Base-by-base conservation (phyloP, 2,329 filamentous ascomycete genomes). In the Colletotrichum gloeosporioides region DNA sequence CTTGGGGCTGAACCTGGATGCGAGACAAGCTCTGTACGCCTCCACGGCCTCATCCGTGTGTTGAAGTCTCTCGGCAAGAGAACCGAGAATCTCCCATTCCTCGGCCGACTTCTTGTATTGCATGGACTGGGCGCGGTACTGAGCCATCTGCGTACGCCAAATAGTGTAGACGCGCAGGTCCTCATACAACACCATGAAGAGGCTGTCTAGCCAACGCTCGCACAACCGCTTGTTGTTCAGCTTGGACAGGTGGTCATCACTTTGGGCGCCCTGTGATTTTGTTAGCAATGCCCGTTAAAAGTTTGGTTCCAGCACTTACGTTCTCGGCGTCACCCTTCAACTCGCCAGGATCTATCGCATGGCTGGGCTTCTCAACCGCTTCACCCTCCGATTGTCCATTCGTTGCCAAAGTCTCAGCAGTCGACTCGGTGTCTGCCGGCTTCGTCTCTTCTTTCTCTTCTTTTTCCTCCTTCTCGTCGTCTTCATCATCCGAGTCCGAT, bases 131-230 rank as follows among this genome's bases (percentile, higher is more conserved):
- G 96, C 95, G 27, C 95, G 93, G 83, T 96, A 98, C 84, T 99
- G 96, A 1, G 96, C 95, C 92, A 99, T 97, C 84, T 99, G 97
- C 1, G 97, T 99, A 73, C 97, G 94, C 97, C 97, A 99, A 84
- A 99, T 99, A 15, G 97, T 99, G 88, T 99, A 99, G 62, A 99
- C 96, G 66, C 97, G 95, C 22, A 99, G 90, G 82, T 99, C 97
- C 85, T 99, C 97, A 84, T 99, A 99, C 4, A 99, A 90, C 0
- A 99, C 97, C 97, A 99, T 99, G 88, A 99, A 99, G 27, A 99
- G 90, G 81, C 98, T 99, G 85, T 99, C 97, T 4, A 99, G 91
- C 97, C 97, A 99, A 80, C 97, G 93, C 86, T 99, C 97, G 82
- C 97, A 99, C 2, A 99, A 91, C 1, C 97, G 94, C 87, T 99